Conservation (phyloP, 1,139 yeast genomes). For the Pichia sp. region DNA sequence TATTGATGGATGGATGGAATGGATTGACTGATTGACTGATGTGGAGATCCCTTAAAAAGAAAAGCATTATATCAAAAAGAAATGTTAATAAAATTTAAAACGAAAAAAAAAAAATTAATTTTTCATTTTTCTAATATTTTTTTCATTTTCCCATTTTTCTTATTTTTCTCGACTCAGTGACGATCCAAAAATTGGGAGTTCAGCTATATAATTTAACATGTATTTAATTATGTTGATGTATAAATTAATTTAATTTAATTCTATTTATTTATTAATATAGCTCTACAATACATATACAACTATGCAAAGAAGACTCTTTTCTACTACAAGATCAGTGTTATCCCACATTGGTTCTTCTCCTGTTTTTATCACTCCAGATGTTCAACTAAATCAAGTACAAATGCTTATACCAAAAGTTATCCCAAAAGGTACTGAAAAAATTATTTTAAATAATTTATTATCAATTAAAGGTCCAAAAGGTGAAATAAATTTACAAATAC, state of each 20-base stretch:
- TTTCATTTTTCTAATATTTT: not conserved
- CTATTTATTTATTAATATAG: too few relatives aligned
- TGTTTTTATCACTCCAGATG: slow-evolving; percentile 49
- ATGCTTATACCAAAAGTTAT: slow-evolving; percentile 44
- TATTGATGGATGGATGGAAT: not conserved
- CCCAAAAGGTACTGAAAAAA: slow-evolving; percentile 60
- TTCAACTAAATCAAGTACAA: slow-evolving; percentile 33
- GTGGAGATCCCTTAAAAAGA: not conserved
- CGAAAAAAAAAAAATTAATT: not conserved
- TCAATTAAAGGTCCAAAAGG: slow-evolving; percentile 84
- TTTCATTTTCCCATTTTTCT: not conserved
- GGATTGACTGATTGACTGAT: not conserved
- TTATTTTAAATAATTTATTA: slow-evolving; percentile 54
- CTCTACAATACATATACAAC: too few relatives aligned
- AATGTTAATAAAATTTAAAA: too few relatives aligned
- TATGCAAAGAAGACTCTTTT: slow-evolving; percentile 29
- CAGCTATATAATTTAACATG: not conserved
- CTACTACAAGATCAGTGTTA: slow-evolving; percentile 25
- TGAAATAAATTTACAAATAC: slow-evolving; percentile 53
- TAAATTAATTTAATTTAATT: too few relatives aligned
- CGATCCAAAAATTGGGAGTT: too few relatives aligned
- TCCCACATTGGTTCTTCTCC: slow-evolving; percentile 63
- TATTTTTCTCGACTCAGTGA: not conserved
- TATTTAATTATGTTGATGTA: too few relatives aligned
- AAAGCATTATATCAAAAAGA: not conserved